Base-by-base conservation (phyloP, 192 early-diverging fungal genomes). In the Spinellus fusiger region DNA sequence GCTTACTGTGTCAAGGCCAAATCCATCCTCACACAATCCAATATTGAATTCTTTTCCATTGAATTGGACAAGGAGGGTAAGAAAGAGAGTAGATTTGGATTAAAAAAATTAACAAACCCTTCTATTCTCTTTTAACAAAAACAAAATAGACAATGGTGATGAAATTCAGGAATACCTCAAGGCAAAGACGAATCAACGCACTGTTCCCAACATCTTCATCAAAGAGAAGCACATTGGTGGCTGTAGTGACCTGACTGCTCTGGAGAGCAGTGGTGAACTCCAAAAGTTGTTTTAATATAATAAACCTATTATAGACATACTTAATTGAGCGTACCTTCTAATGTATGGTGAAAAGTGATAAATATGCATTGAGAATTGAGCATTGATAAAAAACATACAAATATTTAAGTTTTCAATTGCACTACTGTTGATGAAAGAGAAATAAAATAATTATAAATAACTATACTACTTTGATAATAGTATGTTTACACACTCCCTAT, bases 191-290 rank as follows among this genome's bases (percentile, higher is more conserved):
- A 74, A 74, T 18, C 86, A 90, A 71, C 76, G 83, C n/a, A 88
- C 86, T 7, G 88, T 90, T 29, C 88, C 88, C 56, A 90, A 86
- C 54, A 81, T 88, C 67, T 90, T 87, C 71, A 81, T 84, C 64
- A 71, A 77, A 16, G 64, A 76, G 38, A 57, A 82, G 40, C 89
- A 91, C 56, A 66, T 89, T 56, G 89, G 87, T 38, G 89, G 88
- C 37, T 80, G 78, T 57, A 79, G 82, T 52, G 61, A 76, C 20
- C 74, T 88, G 3, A 40, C 75, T 0, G 64, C 51, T 16, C 64
- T 75, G 12, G 61, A 86, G 18, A 56, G 56, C 12, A 70, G 46
- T 29, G 79, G 75, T 46, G 54, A 69, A 40, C 74, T 88, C 31
- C 47, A 77, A 47, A 35, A 77, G 31, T 32, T 83, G 27, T 75